Evolutionary conservation across 169 alveolate genomes (phyloP).

Genomic region (Plasmodium billcollinsi): DNA sequence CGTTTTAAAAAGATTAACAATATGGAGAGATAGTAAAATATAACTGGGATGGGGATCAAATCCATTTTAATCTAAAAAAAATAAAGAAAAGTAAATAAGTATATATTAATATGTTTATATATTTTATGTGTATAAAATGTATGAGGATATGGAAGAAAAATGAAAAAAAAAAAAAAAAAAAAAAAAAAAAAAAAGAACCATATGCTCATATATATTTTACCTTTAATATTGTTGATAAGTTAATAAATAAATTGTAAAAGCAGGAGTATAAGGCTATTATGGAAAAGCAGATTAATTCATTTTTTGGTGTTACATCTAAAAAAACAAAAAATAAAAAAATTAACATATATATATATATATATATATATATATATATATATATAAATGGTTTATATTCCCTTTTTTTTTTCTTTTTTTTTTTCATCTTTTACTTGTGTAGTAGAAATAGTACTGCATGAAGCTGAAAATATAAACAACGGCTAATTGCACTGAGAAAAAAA

Average conservation of each 20-base stretch:
- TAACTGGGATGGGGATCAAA: constrained; percentile 30
- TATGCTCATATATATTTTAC: constrained; percentile 10
- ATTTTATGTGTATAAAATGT: not conserved
- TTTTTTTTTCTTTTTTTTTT: constrained; percentile 2
- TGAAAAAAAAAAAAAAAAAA: not conserved
- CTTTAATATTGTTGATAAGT: constrained; percentile 57
- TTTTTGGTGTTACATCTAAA: constrained; percentile 33
- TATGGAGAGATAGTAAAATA: constrained; percentile 31
- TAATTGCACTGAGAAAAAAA: constrained; percentile 39
- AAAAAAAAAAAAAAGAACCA: not conserved
- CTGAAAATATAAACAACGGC: not conserved
- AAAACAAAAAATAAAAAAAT: not conserved
- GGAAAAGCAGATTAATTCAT: constrained; percentile 34
- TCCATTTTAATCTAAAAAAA: constrained; percentile 61
- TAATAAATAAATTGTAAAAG: constrained; percentile 54
- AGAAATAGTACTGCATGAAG: constrained; percentile 42
- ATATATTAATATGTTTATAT: not conserved
- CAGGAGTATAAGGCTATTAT: constrained; percentile 31
- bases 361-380: not conserved
- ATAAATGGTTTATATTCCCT: not conserved
- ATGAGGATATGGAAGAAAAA: not conserved
- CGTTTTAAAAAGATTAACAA: constrained; percentile 30
- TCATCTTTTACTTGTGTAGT: constrained; percentile 44
- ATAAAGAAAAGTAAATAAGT: not conserved
- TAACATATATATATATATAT: not conserved